These are phyloP conservation scores for Scolecobasidium constrictum DNA, from an alignment of 2,329 filamentous ascomycete species.

Conservation along the genomic window DNA sequence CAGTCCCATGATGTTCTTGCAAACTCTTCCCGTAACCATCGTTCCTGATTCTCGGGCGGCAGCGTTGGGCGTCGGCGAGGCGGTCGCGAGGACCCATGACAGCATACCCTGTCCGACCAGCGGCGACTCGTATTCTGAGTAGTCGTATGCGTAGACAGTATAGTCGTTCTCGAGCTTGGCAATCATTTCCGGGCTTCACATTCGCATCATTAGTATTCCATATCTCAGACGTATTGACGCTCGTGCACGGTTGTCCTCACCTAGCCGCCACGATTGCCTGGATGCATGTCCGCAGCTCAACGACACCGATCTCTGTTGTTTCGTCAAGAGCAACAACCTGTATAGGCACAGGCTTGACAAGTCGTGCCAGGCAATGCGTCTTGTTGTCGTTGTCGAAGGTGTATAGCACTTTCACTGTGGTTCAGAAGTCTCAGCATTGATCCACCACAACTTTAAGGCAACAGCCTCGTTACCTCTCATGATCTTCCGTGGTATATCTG, in stretches of 20 bases:
- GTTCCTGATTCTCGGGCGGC: slow-evolving; percentile 52
- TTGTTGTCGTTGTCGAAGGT: slow-evolving; percentile 86
- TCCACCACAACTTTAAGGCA: too few relatives aligned
- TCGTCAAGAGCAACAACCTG: slow-evolving; percentile 76
- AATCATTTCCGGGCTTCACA: slow-evolving; percentile 69
- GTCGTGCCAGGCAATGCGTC: slow-evolving; percentile 79
- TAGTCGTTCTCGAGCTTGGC: slow-evolving; percentile 68
- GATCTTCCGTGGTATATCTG: slow-evolving; percentile 7
- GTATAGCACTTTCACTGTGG: slow-evolving; percentile 89
- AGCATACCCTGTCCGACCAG: slow-evolving; percentile 93
- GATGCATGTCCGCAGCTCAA: slow-evolving; percentile 79
- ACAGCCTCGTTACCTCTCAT: slow-evolving; percentile 10
- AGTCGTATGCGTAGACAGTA: slow-evolving; percentile 95
- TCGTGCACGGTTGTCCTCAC: slow-evolving; percentile 27
- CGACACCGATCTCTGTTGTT: slow-evolving; percentile 67
- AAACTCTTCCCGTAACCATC: slow-evolving; percentile 81
- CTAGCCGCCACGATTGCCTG: slow-evolving; percentile 62
- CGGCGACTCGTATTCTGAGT: slow-evolving; percentile 86
- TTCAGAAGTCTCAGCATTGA: too few relatives aligned
- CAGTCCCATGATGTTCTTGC: slow-evolving; percentile 72
- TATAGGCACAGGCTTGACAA: slow-evolving; percentile 67
- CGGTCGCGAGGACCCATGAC: slow-evolving; percentile 64
- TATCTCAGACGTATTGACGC: neutral
- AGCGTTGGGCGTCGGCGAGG: slow-evolving; percentile 43
- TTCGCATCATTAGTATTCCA: neutral